These are phyloP conservation scores for Hypoxylon trugodes DNA, from an alignment of 495 filamentous ascomycete genomes.

Conservation along the genomic window DNA sequence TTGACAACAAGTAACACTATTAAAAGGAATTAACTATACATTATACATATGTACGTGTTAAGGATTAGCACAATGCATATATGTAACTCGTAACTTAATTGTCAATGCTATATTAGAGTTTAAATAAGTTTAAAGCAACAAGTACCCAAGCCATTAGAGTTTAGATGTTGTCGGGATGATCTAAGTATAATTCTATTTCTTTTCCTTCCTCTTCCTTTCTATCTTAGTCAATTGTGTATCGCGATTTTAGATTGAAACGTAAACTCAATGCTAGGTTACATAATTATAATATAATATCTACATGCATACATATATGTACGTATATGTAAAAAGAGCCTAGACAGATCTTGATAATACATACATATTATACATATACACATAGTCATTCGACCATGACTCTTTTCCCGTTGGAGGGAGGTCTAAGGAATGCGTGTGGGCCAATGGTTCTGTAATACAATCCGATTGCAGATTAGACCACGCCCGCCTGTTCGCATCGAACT, in stretches of 20 bases:
- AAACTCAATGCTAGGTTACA: constrained; percentile 17
- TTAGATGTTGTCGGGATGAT: too few relatives aligned
- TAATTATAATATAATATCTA: constrained; percentile 35
- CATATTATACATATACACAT: neutral
- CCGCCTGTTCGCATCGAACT: constrained; percentile 26
- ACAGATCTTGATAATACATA: neutral
- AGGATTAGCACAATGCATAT: too few relatives aligned
- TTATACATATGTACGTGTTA: too few relatives aligned
- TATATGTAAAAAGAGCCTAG: too few relatives aligned
- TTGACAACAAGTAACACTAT: neutral
- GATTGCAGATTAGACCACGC: constrained; percentile 30
- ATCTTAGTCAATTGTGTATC: neutral
- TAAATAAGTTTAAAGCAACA: too few relatives aligned
- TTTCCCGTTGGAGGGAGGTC: constrained; percentile 15
- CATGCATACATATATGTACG: too few relatives aligned
- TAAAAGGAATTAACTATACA: neutral
- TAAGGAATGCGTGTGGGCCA: constrained; percentile 16
- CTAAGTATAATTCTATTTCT: too few relatives aligned
- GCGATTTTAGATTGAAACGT: neutral
- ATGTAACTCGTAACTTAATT: too few relatives aligned
- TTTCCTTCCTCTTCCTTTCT: neutral
- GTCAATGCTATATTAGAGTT: too few relatives aligned
- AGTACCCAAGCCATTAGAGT: too few relatives aligned
- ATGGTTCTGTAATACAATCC: constrained; percentile 18
- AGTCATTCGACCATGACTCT: constrained; percentile 28